Evolutionary conservation across 2,329 filamentous ascomycete species (phyloP).

Genomic region (Beauveria sp.): DNA sequence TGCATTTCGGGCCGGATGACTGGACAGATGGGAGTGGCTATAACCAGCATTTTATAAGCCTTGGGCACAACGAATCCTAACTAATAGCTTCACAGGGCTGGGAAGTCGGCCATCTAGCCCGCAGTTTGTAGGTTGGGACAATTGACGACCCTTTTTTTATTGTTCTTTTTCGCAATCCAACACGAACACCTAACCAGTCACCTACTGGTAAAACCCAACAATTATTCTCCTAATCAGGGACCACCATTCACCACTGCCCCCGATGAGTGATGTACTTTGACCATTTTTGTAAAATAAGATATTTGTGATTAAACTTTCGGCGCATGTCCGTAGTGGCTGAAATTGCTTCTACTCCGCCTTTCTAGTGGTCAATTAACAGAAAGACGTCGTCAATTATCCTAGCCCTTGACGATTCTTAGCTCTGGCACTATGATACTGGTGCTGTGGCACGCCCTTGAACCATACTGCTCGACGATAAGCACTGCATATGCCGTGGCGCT

Average conservation of each 20-base stretch:
- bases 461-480: background rate
- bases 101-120: background rate
- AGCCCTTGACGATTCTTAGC: background rate
- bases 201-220: too few species aligned
- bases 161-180: too few species aligned
- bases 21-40: background rate
- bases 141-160: too few species aligned
- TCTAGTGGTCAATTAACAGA: too few species aligned
- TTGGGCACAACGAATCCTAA: background rate
- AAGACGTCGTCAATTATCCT: too few species aligned
- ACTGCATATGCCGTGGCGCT: slow-evolving; percentile 1
- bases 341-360: too few species aligned
- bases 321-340: too few species aligned
- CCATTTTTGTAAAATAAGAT: background rate
- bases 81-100: slow-evolving; percentile 3
- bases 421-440: background rate
- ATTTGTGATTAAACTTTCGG: too few species aligned
- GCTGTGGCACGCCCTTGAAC: background rate
- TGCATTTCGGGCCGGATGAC: slow-evolving; percentile 2
- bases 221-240: too few species aligned
- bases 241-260: too few species aligned
- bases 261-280: background rate
- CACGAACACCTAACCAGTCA: too few species aligned
- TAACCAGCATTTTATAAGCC: background rate
- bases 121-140: too few species aligned